phyloP scores from a whole-genome alignment of 371 early-diverging fungal species.

The Apophysomyces sp. region DNA sequence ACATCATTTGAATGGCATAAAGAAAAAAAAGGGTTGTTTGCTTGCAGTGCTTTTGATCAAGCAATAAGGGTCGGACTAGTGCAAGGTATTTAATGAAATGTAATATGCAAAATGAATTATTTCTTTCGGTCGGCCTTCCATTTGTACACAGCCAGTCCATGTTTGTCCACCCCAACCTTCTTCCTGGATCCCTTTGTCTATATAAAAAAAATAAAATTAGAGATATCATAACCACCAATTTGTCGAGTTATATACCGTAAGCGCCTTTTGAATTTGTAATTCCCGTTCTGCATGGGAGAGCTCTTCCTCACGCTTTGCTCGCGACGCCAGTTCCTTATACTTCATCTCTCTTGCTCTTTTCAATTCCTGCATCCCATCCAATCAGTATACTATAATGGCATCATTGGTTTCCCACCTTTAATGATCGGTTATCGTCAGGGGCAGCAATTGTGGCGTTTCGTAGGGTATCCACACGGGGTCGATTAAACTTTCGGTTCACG shows the following conservation, averaged over 20 bases:
- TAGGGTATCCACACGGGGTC: conserved; percentile 64
- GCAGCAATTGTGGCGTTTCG: conserved; percentile 44
- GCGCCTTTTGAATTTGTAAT: conserved; percentile 72
- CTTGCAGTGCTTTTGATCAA: conserved; percentile 52
- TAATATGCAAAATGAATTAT: conserved; percentile 29
- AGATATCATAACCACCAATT: background rate
- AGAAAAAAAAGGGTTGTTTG: conserved; percentile 53
- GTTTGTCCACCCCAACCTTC: conserved; percentile 81
- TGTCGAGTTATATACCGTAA: conserved; percentile 56
- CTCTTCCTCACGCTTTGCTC: conserved; percentile 78
- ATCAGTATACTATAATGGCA: conserved; percentile 18
- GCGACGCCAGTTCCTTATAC: conserved; percentile 70
- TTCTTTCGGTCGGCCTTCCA: conserved; percentile 89
- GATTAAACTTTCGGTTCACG: conserved; percentile 78
- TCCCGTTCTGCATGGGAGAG: conserved; percentile 74
- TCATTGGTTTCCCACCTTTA: conserved; percentile 21
- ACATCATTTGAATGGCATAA: conserved; percentile 53
- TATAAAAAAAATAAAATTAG: background rate
- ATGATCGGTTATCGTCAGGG: conserved; percentile 18
- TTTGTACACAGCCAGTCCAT: conserved; percentile 87
- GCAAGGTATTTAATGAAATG: conserved; percentile 14
- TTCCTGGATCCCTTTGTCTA: conserved; percentile 74
- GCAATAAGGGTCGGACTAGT: conserved; percentile 48
- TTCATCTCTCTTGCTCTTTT: conserved; percentile 53
- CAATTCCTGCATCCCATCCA: conserved; percentile 27